phyloP scores from a whole-genome alignment of 2,329 filamentous ascomycete species.

The Rutstroemia sp. region DNA sequence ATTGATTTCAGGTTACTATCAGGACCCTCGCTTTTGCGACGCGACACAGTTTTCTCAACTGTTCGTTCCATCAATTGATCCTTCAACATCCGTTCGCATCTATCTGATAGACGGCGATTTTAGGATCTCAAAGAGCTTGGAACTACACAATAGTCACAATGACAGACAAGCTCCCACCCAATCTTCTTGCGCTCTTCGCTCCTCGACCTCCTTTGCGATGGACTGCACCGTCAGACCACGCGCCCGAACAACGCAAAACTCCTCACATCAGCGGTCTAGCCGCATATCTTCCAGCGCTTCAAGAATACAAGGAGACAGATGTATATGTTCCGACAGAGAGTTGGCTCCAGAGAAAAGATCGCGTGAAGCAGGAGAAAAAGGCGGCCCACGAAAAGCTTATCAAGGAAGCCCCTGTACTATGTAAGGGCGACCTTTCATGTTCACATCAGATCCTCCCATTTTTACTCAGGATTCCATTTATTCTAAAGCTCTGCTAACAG shows the following conservation, averaged over 20 bases:
- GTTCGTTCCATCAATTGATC: slow-evolving; percentile 1
- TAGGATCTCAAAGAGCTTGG: background rate
- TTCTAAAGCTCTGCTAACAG: slow-evolving; percentile 15
- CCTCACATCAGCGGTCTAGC: slow-evolving; percentile 66
- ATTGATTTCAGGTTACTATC: slow-evolving; percentile 1
- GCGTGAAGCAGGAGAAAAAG: slow-evolving; percentile 74
- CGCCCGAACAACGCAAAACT: slow-evolving; percentile 75
- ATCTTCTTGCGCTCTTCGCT: slow-evolving; percentile 89
- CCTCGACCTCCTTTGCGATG: slow-evolving; percentile 87
- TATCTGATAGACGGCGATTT: background rate
- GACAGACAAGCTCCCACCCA: slow-evolving; percentile 94
- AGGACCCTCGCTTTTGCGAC: background rate
- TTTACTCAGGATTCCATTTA: background rate
- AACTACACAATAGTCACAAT: slow-evolving; percentile 41
- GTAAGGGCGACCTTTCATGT: slow-evolving; percentile 27
- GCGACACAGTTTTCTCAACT: slow-evolving; percentile 1
- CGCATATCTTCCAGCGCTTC: slow-evolving; percentile 63
- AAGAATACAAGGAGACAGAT: slow-evolving; percentile 72
- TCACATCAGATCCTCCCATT: slow-evolving; percentile 17
- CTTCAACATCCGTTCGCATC: background rate
- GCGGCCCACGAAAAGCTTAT: slow-evolving; percentile 50
- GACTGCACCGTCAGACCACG: slow-evolving; percentile 73
- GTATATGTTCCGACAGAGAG: slow-evolving; percentile 79
- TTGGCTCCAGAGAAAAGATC: slow-evolving; percentile 82
- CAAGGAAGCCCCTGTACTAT: slow-evolving; percentile 25